Base-by-base conservation (phyloP, 2,329 filamentous ascomycete genomes). In the Diaporthe helianthi region DNA sequence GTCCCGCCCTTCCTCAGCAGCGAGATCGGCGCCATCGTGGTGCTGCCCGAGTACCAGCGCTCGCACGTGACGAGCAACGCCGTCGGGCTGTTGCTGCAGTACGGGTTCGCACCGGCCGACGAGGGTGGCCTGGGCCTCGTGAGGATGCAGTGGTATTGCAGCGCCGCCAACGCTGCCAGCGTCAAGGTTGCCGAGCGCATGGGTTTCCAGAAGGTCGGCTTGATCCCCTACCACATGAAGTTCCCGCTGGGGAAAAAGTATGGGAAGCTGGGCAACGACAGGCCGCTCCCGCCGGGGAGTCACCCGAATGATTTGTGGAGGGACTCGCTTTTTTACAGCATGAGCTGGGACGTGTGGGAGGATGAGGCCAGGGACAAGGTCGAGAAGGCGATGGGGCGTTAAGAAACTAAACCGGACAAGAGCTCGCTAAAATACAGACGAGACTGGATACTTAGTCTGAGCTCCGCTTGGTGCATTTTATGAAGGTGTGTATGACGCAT, bases 61-160 rank as follows among this genome's bases (percentile, higher is more conserved):
- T 79, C 78, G 7, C 77, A 80, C 66, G 78, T 81, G 41, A 75
- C 76, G 29, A 77, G 75, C 9, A 76, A 80, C 66, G 74, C 79
- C 22, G 74, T 77, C 17, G 78, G 78, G 5, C 72, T 81, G 29
- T 61, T 80, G 68, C 65, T 80, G 58, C 75, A 76, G 49, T 74
- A 77, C 68, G 76, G 76, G 7, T 71, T 76, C 22, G 52, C 26
- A 12, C 29, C 41, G 4, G 31, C 58, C 1, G 73, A 53, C 10
- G 55, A 73, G 10, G 74, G 74, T 8, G 74, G 75, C 0, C 44
- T 76, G 38, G 75, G 74, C 52, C 68, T 80, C 22, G 70, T 73
- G 26, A 73, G 79, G 26, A 74, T 81, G 24, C 73, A 78, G 67
- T 81, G 79, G 79, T 73, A 74, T 60, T 71, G 76, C n/a, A 75